A percentile compares a stretch with the other conserved stretches of the same genome.
phyloP scores from a whole-genome alignment of 2,329 filamentous ascomycete genomes.

The Aureobasidium sp. region DNA sequence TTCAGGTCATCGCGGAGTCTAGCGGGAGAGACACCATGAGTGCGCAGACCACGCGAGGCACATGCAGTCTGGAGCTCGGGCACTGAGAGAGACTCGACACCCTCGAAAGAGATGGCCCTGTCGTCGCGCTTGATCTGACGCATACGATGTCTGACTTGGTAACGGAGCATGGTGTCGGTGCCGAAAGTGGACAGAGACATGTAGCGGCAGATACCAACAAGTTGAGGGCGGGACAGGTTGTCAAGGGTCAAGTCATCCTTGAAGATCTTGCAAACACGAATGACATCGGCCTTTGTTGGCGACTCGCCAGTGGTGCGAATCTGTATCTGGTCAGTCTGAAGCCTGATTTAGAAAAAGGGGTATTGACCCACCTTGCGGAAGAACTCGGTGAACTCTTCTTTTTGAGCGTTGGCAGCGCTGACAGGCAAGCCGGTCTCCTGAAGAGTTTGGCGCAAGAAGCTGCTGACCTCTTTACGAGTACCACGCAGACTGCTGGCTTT shows the following conservation, averaged over 20 bases:
- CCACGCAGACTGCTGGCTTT: slow-evolving; percentile 76
- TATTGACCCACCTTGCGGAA: slow-evolving; percentile 71
- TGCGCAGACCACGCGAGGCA: slow-evolving; percentile 84
- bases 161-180: slow-evolving; percentile 95
- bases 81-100: slow-evolving; percentile 88
- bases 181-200: slow-evolving; percentile 97
- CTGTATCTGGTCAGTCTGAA: slow-evolving; percentile 22
- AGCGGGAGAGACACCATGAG: slow-evolving; percentile 83
- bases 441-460: slow-evolving; percentile 79
- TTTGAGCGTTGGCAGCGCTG: slow-evolving; percentile 74
- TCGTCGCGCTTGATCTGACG: slow-evolving; percentile 98
- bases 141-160: slow-evolving; percentile 96
- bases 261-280: slow-evolving; percentile 99
- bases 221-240: slow-evolving; percentile 89
- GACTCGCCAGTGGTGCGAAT: slow-evolving; percentile 76
- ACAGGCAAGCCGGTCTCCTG: slow-evolving; percentile 90
- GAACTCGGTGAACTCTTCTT: slow-evolving; percentile 90
- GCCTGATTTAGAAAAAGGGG: no score
- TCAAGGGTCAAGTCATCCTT: slow-evolving; percentile 95
- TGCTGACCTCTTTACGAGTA: slow-evolving; percentile 88
- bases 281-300: slow-evolving; percentile 82
- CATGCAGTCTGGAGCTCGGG: slow-evolving; percentile 87
- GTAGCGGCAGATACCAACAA: slow-evolving; percentile 97
- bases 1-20: slow-evolving; percentile 83
- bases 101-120: slow-evolving; percentile 86